Percentiles rank a stretch among this genome's conserved stretches.
These are phyloP conservation scores for Wickerhamomyces rabaulensis DNA, from an alignment of 805 yeast genomes.

Conservation along the genomic window DNA sequence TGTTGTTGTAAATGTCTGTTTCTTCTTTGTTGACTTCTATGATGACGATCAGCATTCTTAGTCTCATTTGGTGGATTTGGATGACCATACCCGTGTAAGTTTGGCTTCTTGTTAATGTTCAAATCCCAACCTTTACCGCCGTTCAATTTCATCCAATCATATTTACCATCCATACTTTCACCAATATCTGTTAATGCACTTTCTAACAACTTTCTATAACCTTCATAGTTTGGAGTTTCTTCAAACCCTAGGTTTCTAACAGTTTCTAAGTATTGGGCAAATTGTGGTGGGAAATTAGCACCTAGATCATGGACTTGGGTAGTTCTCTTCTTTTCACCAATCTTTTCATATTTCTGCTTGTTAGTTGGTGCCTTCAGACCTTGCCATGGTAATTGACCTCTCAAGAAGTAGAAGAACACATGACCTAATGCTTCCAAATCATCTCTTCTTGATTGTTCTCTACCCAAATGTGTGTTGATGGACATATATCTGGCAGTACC, in stretches of 20 bases:
- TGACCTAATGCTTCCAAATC: constrained; percentile 80
- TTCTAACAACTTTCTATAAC: constrained; percentile 55
- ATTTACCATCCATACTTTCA: constrained; percentile 58
- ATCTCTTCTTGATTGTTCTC: constrained; percentile 80
- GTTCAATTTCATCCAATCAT: constrained; percentile 79
- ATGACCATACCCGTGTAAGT: constrained; percentile 77
- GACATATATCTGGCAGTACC: constrained; percentile 90
- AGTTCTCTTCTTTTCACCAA: constrained; percentile 74
- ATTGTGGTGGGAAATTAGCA: constrained; percentile 62
- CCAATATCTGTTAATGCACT: constrained; percentile 53
- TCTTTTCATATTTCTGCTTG: constrained; percentile 76
- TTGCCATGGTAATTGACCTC: constrained; percentile 86
- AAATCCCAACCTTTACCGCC: constrained; percentile 83
- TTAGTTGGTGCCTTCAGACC: constrained; percentile 87
- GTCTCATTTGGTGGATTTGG: constrained; percentile 42
- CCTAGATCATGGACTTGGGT: constrained; percentile 58
- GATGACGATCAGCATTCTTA: constrained; percentile 17
- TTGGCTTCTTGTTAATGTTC: constrained; percentile 67
- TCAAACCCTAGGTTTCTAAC: constrained; percentile 70
- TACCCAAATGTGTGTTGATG: constrained; percentile 79
- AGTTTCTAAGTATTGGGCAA: constrained; percentile 66
- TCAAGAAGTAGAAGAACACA: constrained; percentile 71
- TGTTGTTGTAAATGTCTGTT: constrained; percentile 22
- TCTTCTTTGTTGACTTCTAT: constrained; percentile 25
- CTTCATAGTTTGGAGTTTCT: constrained; percentile 74